Conservation (phyloP, 768 basidiomycete species). For the Rhodotorula toruloides region DNA sequence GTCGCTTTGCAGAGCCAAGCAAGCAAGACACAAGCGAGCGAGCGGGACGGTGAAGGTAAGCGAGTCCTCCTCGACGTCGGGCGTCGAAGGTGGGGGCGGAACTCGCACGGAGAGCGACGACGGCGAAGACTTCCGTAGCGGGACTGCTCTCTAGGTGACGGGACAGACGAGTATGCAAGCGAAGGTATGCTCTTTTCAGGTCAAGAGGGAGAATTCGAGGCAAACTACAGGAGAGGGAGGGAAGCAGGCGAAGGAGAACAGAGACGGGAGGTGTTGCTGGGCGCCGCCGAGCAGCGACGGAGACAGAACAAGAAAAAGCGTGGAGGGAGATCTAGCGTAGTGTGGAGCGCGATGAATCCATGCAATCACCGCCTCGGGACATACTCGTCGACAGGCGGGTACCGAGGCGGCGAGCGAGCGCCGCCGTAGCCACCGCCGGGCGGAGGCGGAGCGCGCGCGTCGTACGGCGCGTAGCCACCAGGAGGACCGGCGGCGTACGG, state of each 20-base stretch:
- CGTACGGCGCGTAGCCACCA: conserved; percentile 25
- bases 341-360: too few relatives aligned
- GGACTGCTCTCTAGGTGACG: too few relatives aligned
- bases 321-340: not conserved
- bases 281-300: not conserved
- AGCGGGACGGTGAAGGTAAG: not conserved
- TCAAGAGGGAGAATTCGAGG: too few relatives aligned
- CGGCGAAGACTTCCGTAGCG: not conserved
- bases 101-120: not conserved
- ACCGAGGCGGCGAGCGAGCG: conserved; percentile 21
- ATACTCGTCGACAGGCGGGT: conserved; percentile 25
- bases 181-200: too few relatives aligned
- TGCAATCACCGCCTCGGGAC: conserved; percentile 13
- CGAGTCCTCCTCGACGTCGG: too few relatives aligned
- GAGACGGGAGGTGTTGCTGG: too few relatives aligned
- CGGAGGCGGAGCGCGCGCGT: conserved; percentile 2
- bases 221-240: too few relatives aligned
- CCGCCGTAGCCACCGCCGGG: conserved; percentile 11
- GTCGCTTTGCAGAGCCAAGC: too few relatives aligned
- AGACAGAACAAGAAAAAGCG: not conserved
- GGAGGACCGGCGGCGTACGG: conserved; percentile 7
- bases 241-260: too few relatives aligned
- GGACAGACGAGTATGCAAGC: too few relatives aligned
- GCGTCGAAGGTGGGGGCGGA: too few relatives aligned
- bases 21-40: not conserved